Evolutionary conservation across 306 rosid genomes (phyloP).

Genomic region (Cyamopsis tetragonoloba): DNA sequence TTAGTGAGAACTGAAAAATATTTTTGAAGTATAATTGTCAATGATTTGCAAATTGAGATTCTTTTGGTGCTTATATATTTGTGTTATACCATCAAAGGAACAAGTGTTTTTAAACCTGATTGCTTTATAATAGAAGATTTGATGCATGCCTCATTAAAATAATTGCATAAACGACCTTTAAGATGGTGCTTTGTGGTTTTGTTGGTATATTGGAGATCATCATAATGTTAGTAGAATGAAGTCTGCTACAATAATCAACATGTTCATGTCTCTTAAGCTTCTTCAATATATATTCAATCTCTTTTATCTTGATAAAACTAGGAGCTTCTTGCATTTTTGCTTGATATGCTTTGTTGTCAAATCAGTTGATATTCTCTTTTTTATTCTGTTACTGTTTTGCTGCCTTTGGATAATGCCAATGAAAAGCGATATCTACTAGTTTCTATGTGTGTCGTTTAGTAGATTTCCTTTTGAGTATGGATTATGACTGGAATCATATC

Average conservation of each 20-base stretch:
- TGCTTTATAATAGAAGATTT: not conserved
- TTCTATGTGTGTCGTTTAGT: not conserved
- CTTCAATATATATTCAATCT: slow-evolving; percentile 6
- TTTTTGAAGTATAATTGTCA: not conserved
- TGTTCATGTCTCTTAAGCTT: not conserved
- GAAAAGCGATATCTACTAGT: slow-evolving; percentile 6
- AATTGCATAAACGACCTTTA: not conserved
- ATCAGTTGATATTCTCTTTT: not conserved
- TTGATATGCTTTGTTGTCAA: not conserved
- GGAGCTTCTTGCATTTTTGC: not conserved
- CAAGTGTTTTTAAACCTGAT: not conserved
- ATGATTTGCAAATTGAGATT: not conserved
- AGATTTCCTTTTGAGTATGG: not conserved
- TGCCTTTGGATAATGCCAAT: not conserved
- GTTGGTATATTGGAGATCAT: not conserved
- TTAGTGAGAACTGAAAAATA: not conserved
- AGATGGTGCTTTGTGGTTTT: not conserved
- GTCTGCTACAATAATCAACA: not conserved
- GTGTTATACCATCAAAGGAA: not conserved
- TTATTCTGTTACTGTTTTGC: not conserved
- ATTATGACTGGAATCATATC: no score
- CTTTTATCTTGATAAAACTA: slow-evolving; percentile 3
- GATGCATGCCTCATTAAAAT: no score
- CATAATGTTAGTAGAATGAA: slow-evolving; percentile 2
- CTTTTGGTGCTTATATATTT: slow-evolving; percentile 9